Base-by-base conservation (phyloP, 2,329 filamentous ascomycete species). In the Stagonosporopsis tanaceti region DNA sequence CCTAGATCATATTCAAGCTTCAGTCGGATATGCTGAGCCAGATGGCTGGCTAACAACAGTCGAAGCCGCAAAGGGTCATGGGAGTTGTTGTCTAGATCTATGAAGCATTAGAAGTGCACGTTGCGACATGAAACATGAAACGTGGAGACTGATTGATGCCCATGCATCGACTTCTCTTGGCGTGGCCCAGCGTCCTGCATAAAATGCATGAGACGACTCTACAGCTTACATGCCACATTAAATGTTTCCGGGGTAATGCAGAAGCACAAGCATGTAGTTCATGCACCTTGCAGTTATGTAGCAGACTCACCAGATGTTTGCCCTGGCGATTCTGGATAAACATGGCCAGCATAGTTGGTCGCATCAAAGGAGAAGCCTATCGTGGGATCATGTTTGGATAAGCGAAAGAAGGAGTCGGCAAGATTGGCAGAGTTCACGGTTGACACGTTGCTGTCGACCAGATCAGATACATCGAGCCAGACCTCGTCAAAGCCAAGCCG, bases 401-500 rank as follows among this genome's bases (percentile, higher is more conserved):
- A 83, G 66, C 89, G 87, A 74, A 97, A 97, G 79, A 93, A 97
- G 0, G 92, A 93, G 48, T 87, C 75, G 0, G 72, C 62, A 45
- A 93, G 77, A 57, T 88, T 82, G 67, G 88, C 81, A 20, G 66
- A 76, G 71, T 94, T 96, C 42, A 97, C 76, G 25, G 92, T 81
- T 17, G 82, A 82, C 48, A 89, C 67, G 71, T 97, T 98, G 80
- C 93, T 96, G 40, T 90, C 85, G 53, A 98, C 81, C 63, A 97
- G 87, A 62, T 96, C 91, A 8, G 92, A 94, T 40, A 94, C 90
- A 70, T 98, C 92, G 77, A 91, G 77, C 70, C 88, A 91, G 56
- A 96, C 89, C 81, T 98, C 95, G 73, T 98, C 95, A 63, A 98
- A 92, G 0, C 95, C 94, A 27, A 98, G 79, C 22, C 90, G 85